Conservation (phyloP, 2,329 filamentous ascomycete species). For the Penicillium hesseltinei region DNA sequence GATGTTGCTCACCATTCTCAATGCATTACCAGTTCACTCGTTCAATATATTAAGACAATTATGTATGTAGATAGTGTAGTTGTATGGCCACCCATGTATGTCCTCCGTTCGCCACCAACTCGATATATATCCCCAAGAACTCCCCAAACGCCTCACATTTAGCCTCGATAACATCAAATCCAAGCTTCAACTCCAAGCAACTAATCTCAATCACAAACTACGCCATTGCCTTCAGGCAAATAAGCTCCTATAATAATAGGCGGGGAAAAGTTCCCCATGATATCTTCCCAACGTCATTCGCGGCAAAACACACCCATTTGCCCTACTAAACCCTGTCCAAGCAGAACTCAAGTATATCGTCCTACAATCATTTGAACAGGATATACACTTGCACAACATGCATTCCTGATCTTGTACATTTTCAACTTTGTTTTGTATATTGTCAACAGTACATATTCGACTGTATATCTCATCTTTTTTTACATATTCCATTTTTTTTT, state of each 20-base stretch:
- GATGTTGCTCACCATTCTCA: constrained; percentile 14
- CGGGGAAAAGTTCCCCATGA: constrained; percentile 23
- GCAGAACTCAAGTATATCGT: neutral
- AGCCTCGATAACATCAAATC: neutral
- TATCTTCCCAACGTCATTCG: constrained; percentile 21
- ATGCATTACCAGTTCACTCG: constrained; percentile 10
- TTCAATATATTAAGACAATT: neutral
- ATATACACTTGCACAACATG: constrained; percentile 3
- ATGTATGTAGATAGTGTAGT: neutral
- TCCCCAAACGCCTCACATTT: neutral
- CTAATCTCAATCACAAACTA: neutral
- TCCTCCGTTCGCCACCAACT: too few species aligned
- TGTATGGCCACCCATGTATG: too few species aligned
- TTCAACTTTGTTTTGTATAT: constrained; percentile 1
- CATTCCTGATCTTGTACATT: constrained; percentile 5
- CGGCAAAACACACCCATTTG: constrained; percentile 7
- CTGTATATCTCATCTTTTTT: neutral
- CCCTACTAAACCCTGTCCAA: neutral
- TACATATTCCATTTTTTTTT: neutral
- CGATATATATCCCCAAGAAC: neutral
- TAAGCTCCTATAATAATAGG: neutral
- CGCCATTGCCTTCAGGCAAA: neutral
- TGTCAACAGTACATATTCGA: constrained; percentile 1
- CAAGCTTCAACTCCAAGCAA: neutral
- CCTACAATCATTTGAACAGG: neutral